These are phyloP conservation scores for Aspergillus saccharolyticus DNA, from an alignment of 495 filamentous ascomycete genomes.

Conservation along the genomic window DNA sequence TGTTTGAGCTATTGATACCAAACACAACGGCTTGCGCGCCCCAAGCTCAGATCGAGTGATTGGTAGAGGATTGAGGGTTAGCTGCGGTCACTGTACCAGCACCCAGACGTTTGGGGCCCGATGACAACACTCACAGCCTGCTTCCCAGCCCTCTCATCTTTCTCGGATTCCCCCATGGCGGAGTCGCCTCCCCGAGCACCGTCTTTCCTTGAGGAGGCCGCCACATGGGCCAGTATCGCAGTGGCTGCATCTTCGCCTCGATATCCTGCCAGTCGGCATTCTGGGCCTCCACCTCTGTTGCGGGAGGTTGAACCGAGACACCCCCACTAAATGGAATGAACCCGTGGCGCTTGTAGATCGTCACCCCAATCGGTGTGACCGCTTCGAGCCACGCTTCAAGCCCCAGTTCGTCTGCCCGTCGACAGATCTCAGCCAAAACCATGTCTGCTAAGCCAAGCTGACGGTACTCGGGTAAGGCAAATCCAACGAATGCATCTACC, in stretches of 20 bases:
- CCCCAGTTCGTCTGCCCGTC: slow-evolving; percentile 3
- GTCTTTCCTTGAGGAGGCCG: neutral
- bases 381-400: neutral
- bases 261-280: too few species aligned
- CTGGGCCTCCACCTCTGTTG: too few species aligned
- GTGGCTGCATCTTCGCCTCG: neutral
- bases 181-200: neutral
- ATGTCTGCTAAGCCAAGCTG: neutral
- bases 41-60: too few species aligned
- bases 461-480: neutral
- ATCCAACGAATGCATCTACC: too few species aligned
- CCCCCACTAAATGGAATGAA: neutral
- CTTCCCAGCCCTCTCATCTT: too few species aligned
- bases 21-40: too few species aligned
- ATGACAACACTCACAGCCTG: too few species aligned
- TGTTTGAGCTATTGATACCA: too few species aligned
- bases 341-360: neutral
- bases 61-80: too few species aligned
- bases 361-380: neutral
- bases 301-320: too few species aligned
- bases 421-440: neutral
- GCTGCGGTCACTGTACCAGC: too few species aligned
- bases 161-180: neutral
- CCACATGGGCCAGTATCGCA: slow-evolving; percentile 1
- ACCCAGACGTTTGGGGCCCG: too few species aligned